Percentiles rank a stretch among this genome's conserved stretches.
Evolutionary conservation across 495 filamentous ascomycete species (phyloP).

Genomic region (Jackrogersella multiformis): DNA sequence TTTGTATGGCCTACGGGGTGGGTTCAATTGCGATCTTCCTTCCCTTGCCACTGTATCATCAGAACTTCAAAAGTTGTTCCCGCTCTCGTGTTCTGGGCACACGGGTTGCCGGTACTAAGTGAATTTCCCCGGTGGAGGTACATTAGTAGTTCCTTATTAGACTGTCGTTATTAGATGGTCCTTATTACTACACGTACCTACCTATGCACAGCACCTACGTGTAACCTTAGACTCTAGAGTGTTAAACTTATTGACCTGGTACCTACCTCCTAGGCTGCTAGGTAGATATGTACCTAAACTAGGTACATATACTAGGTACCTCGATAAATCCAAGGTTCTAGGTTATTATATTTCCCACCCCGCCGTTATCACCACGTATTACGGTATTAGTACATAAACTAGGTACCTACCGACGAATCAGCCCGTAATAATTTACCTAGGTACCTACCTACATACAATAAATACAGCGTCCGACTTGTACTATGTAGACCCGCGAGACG

Average conservation of each 20-base stretch:
- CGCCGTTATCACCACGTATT: background rate
- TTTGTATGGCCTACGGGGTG: constrained; percentile 15
- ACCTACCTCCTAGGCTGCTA: background rate
- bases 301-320: no score
- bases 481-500: constrained; percentile 5
- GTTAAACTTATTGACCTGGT: background rate
- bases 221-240: background rate
- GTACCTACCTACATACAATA: background rate
- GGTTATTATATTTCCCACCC: no score
- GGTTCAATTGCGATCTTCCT: constrained; percentile 30
- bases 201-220: background rate
- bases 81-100: constrained; percentile 11
- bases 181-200: constrained; percentile 27
- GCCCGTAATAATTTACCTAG: background rate
- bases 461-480: background rate
- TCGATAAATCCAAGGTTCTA: no score
- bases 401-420: constrained; percentile 1
- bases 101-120: constrained; percentile 15
- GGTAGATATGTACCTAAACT: no score
- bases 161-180: constrained; percentile 12
- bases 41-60: constrained; percentile 27
- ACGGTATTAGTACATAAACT: background rate
- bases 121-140: constrained; percentile 16
- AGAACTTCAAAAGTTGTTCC: constrained; percentile 1
- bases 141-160: background rate